A percentile compares a stretch with the other conserved stretches of the same genome.
phyloP scores from a whole-genome alignment of 441 rosid species.

The Flueggea neowawraea region DNA sequence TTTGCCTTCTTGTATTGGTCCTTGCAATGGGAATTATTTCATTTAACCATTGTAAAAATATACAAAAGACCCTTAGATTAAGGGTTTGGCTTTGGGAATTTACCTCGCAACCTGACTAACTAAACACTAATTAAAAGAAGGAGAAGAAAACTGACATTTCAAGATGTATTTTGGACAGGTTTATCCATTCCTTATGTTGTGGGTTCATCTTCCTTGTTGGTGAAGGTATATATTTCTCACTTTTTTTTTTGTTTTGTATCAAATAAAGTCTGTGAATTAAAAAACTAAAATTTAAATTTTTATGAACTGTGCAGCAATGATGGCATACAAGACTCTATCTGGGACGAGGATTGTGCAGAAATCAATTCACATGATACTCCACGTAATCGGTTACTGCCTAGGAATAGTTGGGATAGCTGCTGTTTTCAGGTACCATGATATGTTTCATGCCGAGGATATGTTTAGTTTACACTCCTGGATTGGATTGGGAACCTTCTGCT shows the following conservation, averaged over 20 bases:
- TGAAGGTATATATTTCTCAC: slow-evolving; percentile 47
- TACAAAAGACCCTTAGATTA: too few species aligned
- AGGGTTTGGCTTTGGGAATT: too few species aligned
- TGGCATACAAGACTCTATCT: slow-evolving; percentile 64
- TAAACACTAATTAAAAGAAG: too few species aligned
- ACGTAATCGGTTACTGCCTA: slow-evolving; percentile 46
- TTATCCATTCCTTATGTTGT: slow-evolving; percentile 88
- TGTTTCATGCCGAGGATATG: slow-evolving; percentile 33
- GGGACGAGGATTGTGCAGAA: slow-evolving; percentile 40
- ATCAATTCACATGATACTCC: slow-evolving; percentile 48
- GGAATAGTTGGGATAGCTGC: slow-evolving; percentile 78
- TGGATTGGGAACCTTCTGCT: slow-evolving; percentile 57
- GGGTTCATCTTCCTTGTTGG: slow-evolving; percentile 78
- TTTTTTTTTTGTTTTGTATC: background rate
- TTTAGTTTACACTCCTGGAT: slow-evolving; percentile 85
- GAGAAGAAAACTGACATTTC: background rate
- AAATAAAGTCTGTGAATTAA: background rate
- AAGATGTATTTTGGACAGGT: slow-evolving; percentile 35
- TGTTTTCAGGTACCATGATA: slow-evolving; percentile 72
- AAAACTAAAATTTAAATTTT: background rate
- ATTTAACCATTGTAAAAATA: too few species aligned
- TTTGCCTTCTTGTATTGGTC: too few species aligned
- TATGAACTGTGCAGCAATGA: slow-evolving; percentile 53
- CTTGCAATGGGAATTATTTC: too few species aligned
- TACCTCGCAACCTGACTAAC: too few species aligned